Evolutionary conservation across 768 basidiomycete genomes (phyloP), one percentile per base, ranked within the genome.

Genomic region (Trametes meyenii): DNA sequence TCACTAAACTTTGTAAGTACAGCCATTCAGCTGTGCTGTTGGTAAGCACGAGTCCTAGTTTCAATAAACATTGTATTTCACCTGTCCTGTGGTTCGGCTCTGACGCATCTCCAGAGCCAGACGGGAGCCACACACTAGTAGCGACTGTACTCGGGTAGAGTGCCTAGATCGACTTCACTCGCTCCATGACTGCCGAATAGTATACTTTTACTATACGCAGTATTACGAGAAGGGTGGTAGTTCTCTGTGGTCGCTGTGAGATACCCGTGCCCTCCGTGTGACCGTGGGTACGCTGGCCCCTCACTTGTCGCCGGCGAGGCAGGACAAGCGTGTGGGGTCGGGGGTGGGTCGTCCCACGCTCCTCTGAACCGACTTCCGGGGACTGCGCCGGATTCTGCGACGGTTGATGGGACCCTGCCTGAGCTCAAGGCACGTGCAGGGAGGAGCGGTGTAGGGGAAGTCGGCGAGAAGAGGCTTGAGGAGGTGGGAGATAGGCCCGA

Each of bases 341-440:
- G 56, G 29, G 56, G 56, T 16, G 56, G 56, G 23, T 49, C 56
- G 48, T 58, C 56, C 56, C 56, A 58, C n/a, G 56, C 46, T 4
- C 23, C 14, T 3, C 38, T 36, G 48, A 58, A 42, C 26, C 35
- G 39, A n/a, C 48, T 39, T 29, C 36, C 13, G 12, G 21, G 46
- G 13, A 16, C 46, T 3, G 45, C 26, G 3, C 3, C 7, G 1
- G 56, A 39, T 29, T 33, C 24, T 6, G 48, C 38, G 3, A 29
- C 19, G 12, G 19, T 26, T 1, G 35, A 21, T 17, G 52, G 24
- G 35, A 50, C 23, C 13, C 19, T 12, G 21, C 38, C 21, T 3
- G 36, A 38, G 14, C 13, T 29, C 24, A 52, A 17, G 48, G 33
- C 13, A 23, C 23, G 36, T 2, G 45, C 13, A 29, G 54, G 8